Evolutionary conservation across 805 yeast genomes (phyloP), one percentile per base, ranked within the genome.

Genomic region (Martiniozyma abietophila): DNA sequence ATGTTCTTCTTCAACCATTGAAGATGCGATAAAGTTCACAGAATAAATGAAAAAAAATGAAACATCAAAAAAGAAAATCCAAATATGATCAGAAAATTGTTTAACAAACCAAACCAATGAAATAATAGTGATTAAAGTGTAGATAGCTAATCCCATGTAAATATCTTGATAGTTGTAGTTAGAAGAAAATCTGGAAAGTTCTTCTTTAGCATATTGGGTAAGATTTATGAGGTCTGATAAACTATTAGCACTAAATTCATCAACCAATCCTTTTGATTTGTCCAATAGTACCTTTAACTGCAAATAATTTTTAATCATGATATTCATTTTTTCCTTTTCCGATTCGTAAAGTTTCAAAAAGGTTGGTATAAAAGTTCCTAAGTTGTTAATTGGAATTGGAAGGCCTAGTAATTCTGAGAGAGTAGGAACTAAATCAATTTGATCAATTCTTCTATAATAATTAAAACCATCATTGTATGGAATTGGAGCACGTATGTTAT

Each of bases 1-100:
- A 51, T 92, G 94, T 51, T 92, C 98, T 54, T 92, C 98, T 50
- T 92, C 98, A 12, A 92, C 80, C 38, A 88, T 64, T 18, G 95
- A 88, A 40, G 94, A 84, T 8, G 88, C 95, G 59, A 88, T 84
- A 43, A 79, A 67, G 1, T 83, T 66, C 1, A 64, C 24, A 3
- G 78, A 69, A 35, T 76, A 66, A 0, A 62, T 9, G 12, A 51
- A 35, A 38, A 49, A 51, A 30, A 25, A 66, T 27, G 14, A 61
- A 29, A 46, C 49, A 49, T 36, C 54, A 20, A 48, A 47, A 8
- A 40, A 43, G 5, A 38, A 47, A 4, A 45, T 19, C 38, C 35
- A 21, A 33, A 46, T 34, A 31, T 28, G 17, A 21, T 30, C n/a
- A 29, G 38, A 24, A 15, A 42, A 45, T 29, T 45, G 35, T 2